These are phyloP conservation scores for Saturnispora kantuleensis DNA, from an alignment of 805 yeast genomes.

Conservation along the genomic window DNA sequence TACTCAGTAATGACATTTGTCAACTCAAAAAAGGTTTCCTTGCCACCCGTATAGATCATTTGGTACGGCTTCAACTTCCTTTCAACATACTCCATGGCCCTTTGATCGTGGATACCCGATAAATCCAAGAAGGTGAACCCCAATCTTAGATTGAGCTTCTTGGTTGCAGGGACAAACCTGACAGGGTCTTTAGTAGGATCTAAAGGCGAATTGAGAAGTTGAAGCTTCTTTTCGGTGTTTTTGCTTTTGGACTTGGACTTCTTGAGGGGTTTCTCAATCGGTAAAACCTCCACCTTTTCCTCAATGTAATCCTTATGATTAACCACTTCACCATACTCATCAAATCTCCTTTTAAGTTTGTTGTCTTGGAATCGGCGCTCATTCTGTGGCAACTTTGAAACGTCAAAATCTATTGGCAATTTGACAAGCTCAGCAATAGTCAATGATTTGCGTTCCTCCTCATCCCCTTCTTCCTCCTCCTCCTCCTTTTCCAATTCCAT, in stretches of 20 bases:
- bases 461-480: constrained; percentile 20
- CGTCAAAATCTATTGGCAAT: constrained; percentile 46
- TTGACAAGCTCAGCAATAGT: constrained; percentile 29
- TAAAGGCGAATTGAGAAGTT: constrained; percentile 1
- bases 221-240: neutral
- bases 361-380: constrained; percentile 71
- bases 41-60: neutral
- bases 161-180: constrained; percentile 3
- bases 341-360: constrained; percentile 49
- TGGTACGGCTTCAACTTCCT: constrained; percentile 7
- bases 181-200: constrained; percentile 7
- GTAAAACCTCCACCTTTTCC: constrained; percentile 14
- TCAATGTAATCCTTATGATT: constrained; percentile 48
- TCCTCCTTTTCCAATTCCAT: constrained; percentile 5
- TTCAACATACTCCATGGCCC: constrained; percentile 7
- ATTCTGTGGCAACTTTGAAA: constrained; percentile 38
- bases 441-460: constrained; percentile 15
- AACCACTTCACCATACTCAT: constrained; percentile 82
- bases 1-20: constrained; percentile 5
- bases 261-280: neutral
- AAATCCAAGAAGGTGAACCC: constrained; percentile 7
- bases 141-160: constrained; percentile 3
- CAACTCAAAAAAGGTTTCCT: neutral
- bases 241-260: neutral
- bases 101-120: constrained; percentile 8